Percentiles rank a stretch among this genome's conserved stretches.
These are phyloP conservation scores for Sordariomycetes sp. DNA, from an alignment of 2,329 filamentous ascomycete genomes.

Conservation along the genomic window DNA sequence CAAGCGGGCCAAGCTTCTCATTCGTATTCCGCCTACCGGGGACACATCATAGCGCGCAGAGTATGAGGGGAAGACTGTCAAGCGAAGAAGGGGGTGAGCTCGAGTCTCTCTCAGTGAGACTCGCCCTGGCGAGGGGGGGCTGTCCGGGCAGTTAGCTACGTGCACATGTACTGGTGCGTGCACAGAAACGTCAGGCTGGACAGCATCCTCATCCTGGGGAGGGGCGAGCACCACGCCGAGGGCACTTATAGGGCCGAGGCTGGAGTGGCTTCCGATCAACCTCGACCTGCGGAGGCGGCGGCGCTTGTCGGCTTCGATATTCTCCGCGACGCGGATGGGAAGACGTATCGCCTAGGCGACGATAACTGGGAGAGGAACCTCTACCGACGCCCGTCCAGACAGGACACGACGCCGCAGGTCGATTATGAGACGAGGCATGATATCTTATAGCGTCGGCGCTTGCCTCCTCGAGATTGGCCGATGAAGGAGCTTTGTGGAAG, in stretches of 20 bases:
- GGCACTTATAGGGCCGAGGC: no score
- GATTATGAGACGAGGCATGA: constrained; percentile 37
- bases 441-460: constrained; percentile 36
- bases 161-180: constrained; percentile 30
- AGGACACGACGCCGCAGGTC: constrained; percentile 21
- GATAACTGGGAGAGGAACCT: constrained; percentile 17
- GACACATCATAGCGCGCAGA: no score
- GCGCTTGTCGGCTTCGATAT: constrained; percentile 9
- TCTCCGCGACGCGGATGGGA: constrained; percentile 9
- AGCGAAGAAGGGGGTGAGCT: no score
- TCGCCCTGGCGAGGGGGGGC: constrained; percentile 9
- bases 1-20: neutral
- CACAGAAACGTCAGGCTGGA: constrained; percentile 25
- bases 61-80: no score
- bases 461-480: constrained; percentile 35
- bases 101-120: constrained; percentile 14
- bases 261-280: no score
- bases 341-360: constrained; percentile 2
- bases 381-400: constrained; percentile 33
- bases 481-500: constrained; percentile 22
- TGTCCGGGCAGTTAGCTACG: constrained; percentile 14
- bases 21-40: neutral
- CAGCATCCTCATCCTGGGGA: neutral
- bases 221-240: neutral
- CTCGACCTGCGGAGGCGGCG: no score